phyloP scores from a whole-genome alignment of 2,329 filamentous ascomycete species.

The Westerdykella ornata region DNA sequence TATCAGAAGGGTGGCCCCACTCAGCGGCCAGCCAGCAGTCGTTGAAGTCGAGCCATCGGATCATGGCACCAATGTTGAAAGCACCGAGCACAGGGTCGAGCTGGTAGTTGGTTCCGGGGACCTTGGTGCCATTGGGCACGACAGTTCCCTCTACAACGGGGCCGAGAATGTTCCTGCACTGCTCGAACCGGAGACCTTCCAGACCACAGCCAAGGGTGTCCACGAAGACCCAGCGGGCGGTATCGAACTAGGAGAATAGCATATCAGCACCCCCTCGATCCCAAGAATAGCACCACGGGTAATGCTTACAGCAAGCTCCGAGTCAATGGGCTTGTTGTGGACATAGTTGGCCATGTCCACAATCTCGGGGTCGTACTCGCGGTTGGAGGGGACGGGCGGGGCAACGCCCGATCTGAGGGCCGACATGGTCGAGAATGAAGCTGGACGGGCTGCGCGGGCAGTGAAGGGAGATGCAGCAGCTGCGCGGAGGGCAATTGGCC shows the following conservation, averaged over 20 bases:
- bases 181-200: slow-evolving; percentile 89
- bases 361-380: slow-evolving; percentile 82
- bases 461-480: slow-evolving; percentile 18
- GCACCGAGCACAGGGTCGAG: slow-evolving; percentile 92
- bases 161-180: slow-evolving; percentile 91
- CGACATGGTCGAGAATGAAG: slow-evolving; percentile 36
- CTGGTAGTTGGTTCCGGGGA: slow-evolving; percentile 87
- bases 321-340: slow-evolving; percentile 83
- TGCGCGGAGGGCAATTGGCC: slow-evolving; percentile 32
- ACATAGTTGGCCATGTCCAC: slow-evolving; percentile 93
- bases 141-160: slow-evolving; percentile 84
- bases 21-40: slow-evolving; percentile 99
- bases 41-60: slow-evolving; percentile 99
- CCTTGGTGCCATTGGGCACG: slow-evolving; percentile 85
- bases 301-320: slow-evolving; percentile 76
- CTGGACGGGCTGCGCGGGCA: slow-evolving; percentile 17
- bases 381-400: slow-evolving; percentile 25
- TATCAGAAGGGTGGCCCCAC: slow-evolving; percentile 98
- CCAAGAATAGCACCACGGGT: neutral
- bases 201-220: slow-evolving; percentile 96
- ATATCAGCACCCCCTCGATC: slow-evolving; percentile 11
- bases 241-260: slow-evolving; percentile 63
- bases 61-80: slow-evolving; percentile 99
- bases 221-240: slow-evolving; percentile 90
- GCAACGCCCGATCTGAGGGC: slow-evolving; percentile 31